Percentiles rank a stretch among this genome's conserved stretches.
Evolutionary conservation across 2,329 filamentous ascomycete genomes (phyloP).

Genomic region (Paecilomyces variotii): DNA sequence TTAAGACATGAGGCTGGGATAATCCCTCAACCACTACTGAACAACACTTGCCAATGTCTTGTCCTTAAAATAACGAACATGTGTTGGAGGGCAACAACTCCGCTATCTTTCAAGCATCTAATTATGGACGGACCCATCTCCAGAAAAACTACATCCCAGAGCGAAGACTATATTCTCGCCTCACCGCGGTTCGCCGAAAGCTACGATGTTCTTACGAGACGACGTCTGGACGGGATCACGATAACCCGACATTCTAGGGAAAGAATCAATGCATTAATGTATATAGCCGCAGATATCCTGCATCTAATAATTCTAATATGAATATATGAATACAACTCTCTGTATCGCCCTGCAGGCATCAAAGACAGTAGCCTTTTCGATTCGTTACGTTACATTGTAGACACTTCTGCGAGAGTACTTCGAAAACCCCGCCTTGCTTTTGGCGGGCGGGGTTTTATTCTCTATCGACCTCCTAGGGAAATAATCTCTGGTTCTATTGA

Average conservation of each 20-base stretch:
- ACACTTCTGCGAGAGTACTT: too few species aligned
- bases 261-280: neutral
- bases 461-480: too few species aligned
- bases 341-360: neutral
- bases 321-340: neutral
- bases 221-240: neutral
- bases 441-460: too few species aligned
- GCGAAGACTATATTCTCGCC: neutral
- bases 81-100: neutral
- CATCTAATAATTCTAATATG: neutral
- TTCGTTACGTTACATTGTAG: too few species aligned
- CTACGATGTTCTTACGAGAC: neutral
- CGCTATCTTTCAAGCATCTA: neutral
- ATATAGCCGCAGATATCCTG: neutral
- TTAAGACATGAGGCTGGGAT: neutral
- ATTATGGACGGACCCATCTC: neutral
- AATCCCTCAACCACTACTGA: neutral
- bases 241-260: neutral
- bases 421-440: too few species aligned
- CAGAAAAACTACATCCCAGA: neutral
- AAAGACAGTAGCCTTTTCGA: too few species aligned
- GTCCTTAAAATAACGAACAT: neutral
- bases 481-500: too few species aligned
- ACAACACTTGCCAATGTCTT: neutral
- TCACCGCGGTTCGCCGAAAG: neutral